Conservation (phyloP, 345 rosid genomes). For the Populus davidiana region DNA sequence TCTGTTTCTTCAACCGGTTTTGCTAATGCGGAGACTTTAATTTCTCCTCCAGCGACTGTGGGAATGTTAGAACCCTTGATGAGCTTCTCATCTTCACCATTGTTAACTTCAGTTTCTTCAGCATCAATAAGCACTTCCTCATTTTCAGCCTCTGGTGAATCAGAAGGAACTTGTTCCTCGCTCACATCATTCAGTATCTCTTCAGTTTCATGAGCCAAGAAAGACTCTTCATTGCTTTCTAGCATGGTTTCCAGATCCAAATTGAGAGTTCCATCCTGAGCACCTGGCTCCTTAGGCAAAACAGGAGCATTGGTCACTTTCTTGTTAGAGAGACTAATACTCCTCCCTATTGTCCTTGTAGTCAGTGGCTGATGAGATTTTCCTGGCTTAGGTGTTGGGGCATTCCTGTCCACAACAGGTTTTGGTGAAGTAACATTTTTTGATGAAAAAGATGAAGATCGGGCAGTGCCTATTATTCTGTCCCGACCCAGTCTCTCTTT, state of each 20-base stretch:
- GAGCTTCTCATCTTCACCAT: conserved; percentile 28
- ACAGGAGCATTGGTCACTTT: conserved; percentile 10
- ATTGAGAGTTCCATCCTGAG: conserved; percentile 10
- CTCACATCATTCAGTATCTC: conserved; percentile 33
- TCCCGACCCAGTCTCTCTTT: conserved; percentile 35
- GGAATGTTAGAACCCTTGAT: conserved; percentile 10
- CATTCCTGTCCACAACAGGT: conserved; percentile 31
- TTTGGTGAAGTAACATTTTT: conserved; percentile 9
- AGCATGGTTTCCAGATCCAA: conserved; percentile 23
- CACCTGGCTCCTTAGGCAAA: conserved; percentile 13
- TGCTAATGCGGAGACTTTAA: conserved; percentile 17
- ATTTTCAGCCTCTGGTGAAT: conserved; percentile 15
- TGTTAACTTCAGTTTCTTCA: conserved; percentile 14
- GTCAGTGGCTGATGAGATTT: conserved; percentile 29
- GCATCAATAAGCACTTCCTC: conserved; percentile 18
- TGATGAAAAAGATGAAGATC: conserved; percentile 39
- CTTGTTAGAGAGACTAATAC: conserved; percentile 11
- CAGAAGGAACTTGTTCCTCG: conserved; percentile 14
- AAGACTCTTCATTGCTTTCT: conserved; percentile 19
- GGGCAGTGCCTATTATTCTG: conserved; percentile 19
- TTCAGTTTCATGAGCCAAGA: conserved; percentile 25
- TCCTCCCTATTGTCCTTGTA: conserved; percentile 24
- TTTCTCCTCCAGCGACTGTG: conserved; percentile 20
- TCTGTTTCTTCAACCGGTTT: not conserved
- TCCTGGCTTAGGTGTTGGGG: conserved; percentile 25